Base-by-base conservation (phyloP, 202 grass and related monocot genomes). In the Schoenoplectus tabernaemontani region DNA sequence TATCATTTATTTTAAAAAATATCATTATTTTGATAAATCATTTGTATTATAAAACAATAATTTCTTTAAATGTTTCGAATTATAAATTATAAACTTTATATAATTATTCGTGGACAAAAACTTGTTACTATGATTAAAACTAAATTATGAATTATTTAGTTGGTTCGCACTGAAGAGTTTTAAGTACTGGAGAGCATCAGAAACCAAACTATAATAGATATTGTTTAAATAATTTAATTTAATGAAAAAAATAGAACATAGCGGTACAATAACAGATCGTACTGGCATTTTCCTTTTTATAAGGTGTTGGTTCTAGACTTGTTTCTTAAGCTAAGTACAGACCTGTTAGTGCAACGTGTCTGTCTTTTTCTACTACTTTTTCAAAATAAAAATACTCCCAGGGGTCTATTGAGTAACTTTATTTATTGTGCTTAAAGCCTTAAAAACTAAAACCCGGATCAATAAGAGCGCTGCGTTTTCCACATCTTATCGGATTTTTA, bases 301-400 rank as follows among this genome's bases (percentile, higher is more conserved):
- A 75, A 74, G 70, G 47, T 34, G 70, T 78, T 61, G 32, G 76
- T 78, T 59, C 76, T 56, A 78, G 56, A 78, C 76, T 78, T 78
- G 76, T 78, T 78, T 78, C 76, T 78, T 78, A 78, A 78, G 76
- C 56, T 38, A 78, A 61, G 76, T 78, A 78, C 76, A 78, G 0
- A 78, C n/a, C 26, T 78, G 33, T 59, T 78, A 78, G 54, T 61
- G 51, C 23, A 60, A 59, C 37, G 54, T 78, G 53, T 78, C 19
- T 61, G 16, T 44, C 38, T 78, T 78, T 44, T 42, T 78, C n/a
- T 61, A 26, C 76, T 39, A 5, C 75, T 59, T 59, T 59, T 26
- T 61, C 39, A 57, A 12, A 2, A 74, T 60, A 39, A 78, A 38
- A 61, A 78, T 37, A 59, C 20, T 60, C 57, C 30, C 44, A 59